A percentile compares a stretch with the other conserved stretches of the same genome.
Evolutionary conservation across 331 rosid species (phyloP).

Genomic region (Saraca asoca): DNA sequence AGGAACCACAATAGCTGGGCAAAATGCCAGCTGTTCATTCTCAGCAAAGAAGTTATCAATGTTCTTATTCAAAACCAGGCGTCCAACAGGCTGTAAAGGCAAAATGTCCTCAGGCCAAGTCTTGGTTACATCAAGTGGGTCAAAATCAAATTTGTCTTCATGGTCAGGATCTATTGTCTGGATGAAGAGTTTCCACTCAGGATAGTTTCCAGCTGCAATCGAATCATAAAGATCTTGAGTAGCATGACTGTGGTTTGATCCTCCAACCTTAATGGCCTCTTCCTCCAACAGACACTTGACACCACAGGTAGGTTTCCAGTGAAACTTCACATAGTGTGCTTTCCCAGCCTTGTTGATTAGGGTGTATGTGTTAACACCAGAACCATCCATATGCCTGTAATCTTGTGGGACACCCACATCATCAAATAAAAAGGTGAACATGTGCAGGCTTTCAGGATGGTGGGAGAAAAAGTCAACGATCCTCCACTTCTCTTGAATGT

Average conservation of each 20-base stretch:
- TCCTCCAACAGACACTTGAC: constrained; percentile 77
- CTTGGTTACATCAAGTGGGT: constrained; percentile 82
- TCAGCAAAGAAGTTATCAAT: constrained; percentile 93
- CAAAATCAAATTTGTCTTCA: constrained; percentile 80
- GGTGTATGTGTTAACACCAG: constrained; percentile 78
- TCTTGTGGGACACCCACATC: constrained; percentile 86
- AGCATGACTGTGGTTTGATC: constrained; percentile 93
- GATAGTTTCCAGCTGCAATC: constrained; percentile 89
- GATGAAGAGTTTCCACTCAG: constrained; percentile 85
- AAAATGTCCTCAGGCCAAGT: constrained; percentile 89
- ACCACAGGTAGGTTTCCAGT: constrained; percentile 84
- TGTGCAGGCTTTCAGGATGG: constrained; percentile 83
- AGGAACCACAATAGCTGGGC: constrained; percentile 79
- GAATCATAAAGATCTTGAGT: constrained; percentile 85
- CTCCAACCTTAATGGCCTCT: constrained; percentile 77
- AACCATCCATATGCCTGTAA: constrained; percentile 95
- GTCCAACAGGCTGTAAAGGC: constrained; percentile 93
- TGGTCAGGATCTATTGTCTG: constrained; percentile 81
- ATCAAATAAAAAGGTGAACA: constrained; percentile 75
- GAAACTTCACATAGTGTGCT: constrained; percentile 71
- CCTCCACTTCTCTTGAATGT: constrained; percentile 89
- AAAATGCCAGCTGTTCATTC: constrained; percentile 87
- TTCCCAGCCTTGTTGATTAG: constrained; percentile 76
- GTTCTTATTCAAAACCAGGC: constrained; percentile 84
- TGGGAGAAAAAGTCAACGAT: constrained; percentile 83